Percentiles rank a stretch among this genome's conserved stretches.
These are phyloP conservation scores for Globisporangium solare DNA, from an alignment of 352 stramenopile genomes.

Conservation along the genomic window DNA sequence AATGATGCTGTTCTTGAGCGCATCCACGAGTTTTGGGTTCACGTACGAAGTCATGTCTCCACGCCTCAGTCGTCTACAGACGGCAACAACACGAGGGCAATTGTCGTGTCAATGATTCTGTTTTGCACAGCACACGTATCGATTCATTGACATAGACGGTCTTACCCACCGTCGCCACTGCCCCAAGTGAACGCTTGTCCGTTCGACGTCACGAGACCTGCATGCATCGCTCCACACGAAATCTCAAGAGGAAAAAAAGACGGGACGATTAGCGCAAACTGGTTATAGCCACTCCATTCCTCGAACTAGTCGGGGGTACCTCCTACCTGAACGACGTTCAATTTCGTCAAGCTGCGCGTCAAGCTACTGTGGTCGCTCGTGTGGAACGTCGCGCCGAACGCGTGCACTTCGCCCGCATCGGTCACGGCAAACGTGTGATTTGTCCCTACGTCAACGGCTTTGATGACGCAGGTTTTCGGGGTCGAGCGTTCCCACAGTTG, in stretches of 20 bases:
- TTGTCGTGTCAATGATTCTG: neutral
- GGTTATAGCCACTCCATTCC: neutral
- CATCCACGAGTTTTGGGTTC: conserved; percentile 69
- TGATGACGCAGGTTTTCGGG: conserved; percentile 47
- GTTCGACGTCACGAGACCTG: conserved; percentile 64
- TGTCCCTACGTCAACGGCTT: conserved; percentile 54
- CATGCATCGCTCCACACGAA: conserved; percentile 74
- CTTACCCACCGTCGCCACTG: conserved; percentile 79
- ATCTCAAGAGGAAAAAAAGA: conserved; percentile 29
- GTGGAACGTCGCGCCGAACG: conserved; percentile 66
- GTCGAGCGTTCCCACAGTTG: conserved; percentile 68
- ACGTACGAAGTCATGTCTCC: conserved; percentile 68
- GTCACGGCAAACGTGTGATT: conserved; percentile 72
- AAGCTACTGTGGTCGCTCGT: conserved; percentile 56
- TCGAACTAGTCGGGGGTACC: neutral
- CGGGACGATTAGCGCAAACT: neutral
- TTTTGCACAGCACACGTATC: no score
- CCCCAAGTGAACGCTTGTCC: conserved; percentile 80
- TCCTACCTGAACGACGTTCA: conserved; percentile 61
- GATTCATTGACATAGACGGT: neutral
- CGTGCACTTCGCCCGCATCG: conserved; percentile 42
- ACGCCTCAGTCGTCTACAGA: conserved; percentile 57
- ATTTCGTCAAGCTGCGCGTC: conserved; percentile 45
- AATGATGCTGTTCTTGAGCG: conserved; percentile 66
- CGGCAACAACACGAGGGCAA: neutral